Base-by-base conservation (phyloP, 2,329 filamentous ascomycete species). In the Monascus ruber region DNA sequence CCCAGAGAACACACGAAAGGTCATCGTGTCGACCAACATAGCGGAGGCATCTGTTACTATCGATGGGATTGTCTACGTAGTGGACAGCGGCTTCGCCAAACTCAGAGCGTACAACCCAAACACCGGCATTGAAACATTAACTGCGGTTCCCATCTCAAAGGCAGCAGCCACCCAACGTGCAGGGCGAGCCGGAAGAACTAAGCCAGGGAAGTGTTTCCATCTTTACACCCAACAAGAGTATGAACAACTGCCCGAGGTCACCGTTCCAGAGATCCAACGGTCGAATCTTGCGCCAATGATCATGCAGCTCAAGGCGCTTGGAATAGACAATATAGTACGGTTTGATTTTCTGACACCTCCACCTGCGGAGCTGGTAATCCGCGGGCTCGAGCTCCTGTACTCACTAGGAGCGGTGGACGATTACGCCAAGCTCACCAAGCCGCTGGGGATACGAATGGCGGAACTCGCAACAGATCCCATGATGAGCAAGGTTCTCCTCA, bases 31-130 rank as follows among this genome's bases (percentile, higher is more conserved):
- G 4, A 96, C 91, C 42, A 96, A 96, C 57, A 95, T 96, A 47
- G 87, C 91, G 8, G 91, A 98, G 67, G 89, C 91, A 4, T 94
- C 86, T 1, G 83, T 98, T 33, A 96, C 91, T 10, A 93, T 96
- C 40, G 81, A 91, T 38, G 87, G 86, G 2, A 88, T 96, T 43
- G 80, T 87, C 39, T 94, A 85, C 54, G 89, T 98, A 5, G 69
- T 96, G 36, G 91, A 98, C 60, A 81, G 77, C 38, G 91, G 91
- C 1, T 95, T 85, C 55, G 87, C 93, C 48, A 96, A 96, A 59
- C 69, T 94, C 17, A 78, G 87, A 31, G 82, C 84, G 5, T 96
- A 86, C 63, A 83, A 93, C 48, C 85, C 89, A 0, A 71, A 59
- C 10, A 89, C 85, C 1, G 85, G 87, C 8, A 94, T 96, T 49